Conservation (phyloP, 2,329 filamentous ascomycete species). For the Elsinoe batatas region DNA sequence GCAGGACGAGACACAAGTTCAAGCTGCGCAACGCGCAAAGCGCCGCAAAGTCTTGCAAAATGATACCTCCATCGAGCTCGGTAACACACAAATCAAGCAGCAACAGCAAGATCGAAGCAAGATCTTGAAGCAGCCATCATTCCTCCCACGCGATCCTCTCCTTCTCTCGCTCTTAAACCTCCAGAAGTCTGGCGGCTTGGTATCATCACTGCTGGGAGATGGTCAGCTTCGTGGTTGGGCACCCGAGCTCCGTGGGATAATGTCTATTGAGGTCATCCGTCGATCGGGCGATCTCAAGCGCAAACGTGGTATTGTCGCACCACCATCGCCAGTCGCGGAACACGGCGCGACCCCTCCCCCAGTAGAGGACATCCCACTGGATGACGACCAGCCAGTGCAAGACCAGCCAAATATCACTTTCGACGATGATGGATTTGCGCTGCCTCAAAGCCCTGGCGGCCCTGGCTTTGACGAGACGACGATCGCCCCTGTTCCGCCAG, state of each 20-base stretch:
- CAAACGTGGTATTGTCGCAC: slow-evolving; percentile 82
- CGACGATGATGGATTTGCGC: slow-evolving; percentile 28
- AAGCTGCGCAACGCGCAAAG: slow-evolving; percentile 58
- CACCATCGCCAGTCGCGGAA: slow-evolving; percentile 51
- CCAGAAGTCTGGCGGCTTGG: slow-evolving; percentile 84
- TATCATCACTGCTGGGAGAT: slow-evolving; percentile 75
- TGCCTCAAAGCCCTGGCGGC: slow-evolving; percentile 18
- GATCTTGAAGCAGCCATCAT: slow-evolving; percentile 73
- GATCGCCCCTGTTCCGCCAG: slow-evolving; percentile 64
- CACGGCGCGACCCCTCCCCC: slow-evolving; percentile 43
- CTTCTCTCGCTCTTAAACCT: slow-evolving; percentile 81
- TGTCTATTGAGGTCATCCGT: slow-evolving; percentile 76
- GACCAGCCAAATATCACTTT: slow-evolving; percentile 17
- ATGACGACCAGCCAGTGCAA: slow-evolving; percentile 23
- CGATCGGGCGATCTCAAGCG: slow-evolving; percentile 76
- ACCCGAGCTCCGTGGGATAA: slow-evolving; percentile 80
- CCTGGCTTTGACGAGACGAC: slow-evolving; percentile 71
- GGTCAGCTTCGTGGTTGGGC: slow-evolving; percentile 69
- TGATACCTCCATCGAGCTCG: slow-evolving; percentile 72
- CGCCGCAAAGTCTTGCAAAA: slow-evolving; percentile 72
- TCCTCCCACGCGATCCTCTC: slow-evolving; percentile 78
- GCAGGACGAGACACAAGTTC: slow-evolving; percentile 42
- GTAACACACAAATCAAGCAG: slow-evolving; percentile 67
- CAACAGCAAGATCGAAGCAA: slow-evolving; percentile 78
- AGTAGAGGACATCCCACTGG: slow-evolving; percentile 33